Conservation (phyloP, 2,329 filamentous ascomycete genomes). For the Sclerotiophoma versabilis region DNA sequence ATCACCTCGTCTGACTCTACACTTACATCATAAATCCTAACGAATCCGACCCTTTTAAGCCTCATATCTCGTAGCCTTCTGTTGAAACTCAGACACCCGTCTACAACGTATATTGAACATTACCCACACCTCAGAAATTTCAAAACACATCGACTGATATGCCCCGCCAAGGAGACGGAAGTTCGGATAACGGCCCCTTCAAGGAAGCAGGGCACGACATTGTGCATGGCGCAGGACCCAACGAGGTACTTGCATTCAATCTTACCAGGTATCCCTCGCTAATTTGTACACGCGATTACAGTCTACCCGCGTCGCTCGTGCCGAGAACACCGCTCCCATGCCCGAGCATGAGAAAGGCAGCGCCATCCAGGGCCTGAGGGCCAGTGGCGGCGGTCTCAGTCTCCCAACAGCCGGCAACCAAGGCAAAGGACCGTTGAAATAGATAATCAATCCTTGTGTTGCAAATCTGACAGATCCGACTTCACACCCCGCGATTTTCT, state of each 20-base stretch:
- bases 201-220: background rate
- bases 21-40: too few relatives aligned
- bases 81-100: too few relatives aligned
- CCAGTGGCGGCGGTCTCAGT: background rate
- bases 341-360: background rate
- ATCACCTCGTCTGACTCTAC: too few relatives aligned
- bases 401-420: background rate
- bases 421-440: background rate
- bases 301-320: background rate
- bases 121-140: too few relatives aligned
- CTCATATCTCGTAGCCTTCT: too few relatives aligned
- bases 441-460: too few relatives aligned
- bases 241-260: background rate
- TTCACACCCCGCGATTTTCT: too few relatives aligned
- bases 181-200: slow-evolving; percentile 1
- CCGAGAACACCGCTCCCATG: background rate
- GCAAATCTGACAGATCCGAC: too few relatives aligned
- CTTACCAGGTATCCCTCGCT: background rate
- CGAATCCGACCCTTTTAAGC: too few relatives aligned
- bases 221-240: background rate
- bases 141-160: background rate
- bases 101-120: too few relatives aligned
- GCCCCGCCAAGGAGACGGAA: slow-evolving; percentile 3
- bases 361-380: background rate
- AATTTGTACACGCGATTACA: background rate